These are phyloP conservation scores for Penicillium sp. DNA, from an alignment of 2,329 filamentous ascomycete genomes.

Conservation along the genomic window DNA sequence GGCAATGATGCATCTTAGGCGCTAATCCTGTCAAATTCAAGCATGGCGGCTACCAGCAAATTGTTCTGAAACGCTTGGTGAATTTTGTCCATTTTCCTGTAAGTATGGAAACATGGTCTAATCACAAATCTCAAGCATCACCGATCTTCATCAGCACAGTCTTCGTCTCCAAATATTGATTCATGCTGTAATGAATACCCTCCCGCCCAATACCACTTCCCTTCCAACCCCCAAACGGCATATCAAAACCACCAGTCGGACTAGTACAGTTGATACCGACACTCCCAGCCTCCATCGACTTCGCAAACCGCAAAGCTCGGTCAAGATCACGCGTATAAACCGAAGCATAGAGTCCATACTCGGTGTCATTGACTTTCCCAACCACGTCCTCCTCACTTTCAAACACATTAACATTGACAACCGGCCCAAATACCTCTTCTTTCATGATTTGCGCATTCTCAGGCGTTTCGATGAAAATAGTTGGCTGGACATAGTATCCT, in stretches of 20 bases:
- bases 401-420: conserved; percentile 70
- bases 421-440: conserved; percentile 78
- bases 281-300: conserved; percentile 62
- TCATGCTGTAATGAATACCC: conserved; percentile 8
- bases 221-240: conserved; percentile 38
- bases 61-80: too few relatives aligned
- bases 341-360: conserved; percentile 69
- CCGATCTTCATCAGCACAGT: conserved; percentile 13
- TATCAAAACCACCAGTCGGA: conserved; percentile 57
- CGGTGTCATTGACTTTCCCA: conserved; percentile 65
- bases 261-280: conserved; percentile 62
- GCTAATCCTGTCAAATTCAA: too few relatives aligned
- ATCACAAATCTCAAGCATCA: background rate
- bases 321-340: conserved; percentile 73
- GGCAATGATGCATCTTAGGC: too few relatives aligned
- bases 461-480: conserved; percentile 73
- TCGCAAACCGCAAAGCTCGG: conserved; percentile 70
- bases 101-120: too few relatives aligned
- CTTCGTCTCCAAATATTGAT: conserved; percentile 17
- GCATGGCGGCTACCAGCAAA: too few relatives aligned
- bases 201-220: conserved; percentile 16
- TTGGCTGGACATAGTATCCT: conserved; percentile 85
- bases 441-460: conserved; percentile 66
- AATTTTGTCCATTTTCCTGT: too few relatives aligned
- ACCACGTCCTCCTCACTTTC: conserved; percentile 68